These are phyloP conservation scores for Golubevia sp. DNA, from an alignment of 1,284 basidiomycete species.

Conservation along the genomic window DNA sequence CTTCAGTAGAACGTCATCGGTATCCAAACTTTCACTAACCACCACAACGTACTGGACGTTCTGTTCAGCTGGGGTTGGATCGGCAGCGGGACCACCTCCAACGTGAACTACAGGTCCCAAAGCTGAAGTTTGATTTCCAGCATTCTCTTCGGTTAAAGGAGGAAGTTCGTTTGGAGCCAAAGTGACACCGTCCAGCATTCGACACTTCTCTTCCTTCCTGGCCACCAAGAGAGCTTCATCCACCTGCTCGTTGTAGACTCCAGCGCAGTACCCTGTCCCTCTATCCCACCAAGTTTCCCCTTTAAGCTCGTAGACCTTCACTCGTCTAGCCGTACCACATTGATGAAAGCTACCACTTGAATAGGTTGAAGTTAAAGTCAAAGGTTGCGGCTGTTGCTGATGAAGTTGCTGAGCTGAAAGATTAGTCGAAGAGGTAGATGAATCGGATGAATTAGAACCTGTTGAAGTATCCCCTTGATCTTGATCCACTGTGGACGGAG, in stretches of 20 bases:
- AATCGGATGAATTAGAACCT: not conserved
- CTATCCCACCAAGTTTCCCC: slow-evolving; percentile 54
- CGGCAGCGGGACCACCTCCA: slow-evolving; percentile 8
- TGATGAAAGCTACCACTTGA: slow-evolving; percentile 53
- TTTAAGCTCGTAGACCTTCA: slow-evolving; percentile 57
- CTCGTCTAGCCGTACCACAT: slow-evolving; percentile 55
- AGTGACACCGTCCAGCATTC: slow-evolving; percentile 27
- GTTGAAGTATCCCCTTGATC: no score
- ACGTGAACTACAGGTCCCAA: not conserved
- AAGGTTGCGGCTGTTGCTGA: not conserved
- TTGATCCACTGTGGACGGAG: no score
- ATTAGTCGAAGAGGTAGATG: not conserved
- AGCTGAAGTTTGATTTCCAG: not conserved
- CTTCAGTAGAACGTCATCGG: slow-evolving; percentile 50
- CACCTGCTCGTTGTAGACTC: slow-evolving; percentile 53
- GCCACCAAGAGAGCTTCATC: slow-evolving; percentile 56
- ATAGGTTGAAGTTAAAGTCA: slow-evolving; percentile 40
- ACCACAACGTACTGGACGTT: slow-evolving; percentile 44
- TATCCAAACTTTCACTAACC: slow-evolving; percentile 45
- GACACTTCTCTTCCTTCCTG: slow-evolving; percentile 46
- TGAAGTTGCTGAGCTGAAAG: not conserved
- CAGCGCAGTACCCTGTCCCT: slow-evolving; percentile 58
- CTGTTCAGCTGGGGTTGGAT: slow-evolving; percentile 10
- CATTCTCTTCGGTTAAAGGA: not conserved
- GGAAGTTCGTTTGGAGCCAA: slow-evolving; percentile 7